Evolutionary conservation across 2,329 filamentous ascomycete species (phyloP).

Genomic region (Verticillium klebahnii): DNA sequence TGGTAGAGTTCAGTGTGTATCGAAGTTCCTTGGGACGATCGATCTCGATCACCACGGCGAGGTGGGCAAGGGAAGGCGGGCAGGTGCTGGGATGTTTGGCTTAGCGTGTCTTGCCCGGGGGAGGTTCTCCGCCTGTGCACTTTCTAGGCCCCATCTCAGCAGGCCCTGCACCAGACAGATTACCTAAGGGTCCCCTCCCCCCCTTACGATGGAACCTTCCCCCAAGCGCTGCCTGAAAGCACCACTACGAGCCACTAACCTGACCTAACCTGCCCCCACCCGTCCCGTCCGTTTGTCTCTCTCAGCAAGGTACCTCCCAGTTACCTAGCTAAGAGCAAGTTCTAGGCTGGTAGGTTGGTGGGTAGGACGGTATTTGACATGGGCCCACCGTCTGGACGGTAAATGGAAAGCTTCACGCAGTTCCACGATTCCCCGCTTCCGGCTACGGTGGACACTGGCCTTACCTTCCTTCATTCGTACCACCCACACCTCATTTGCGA

Average conservation of each 20-base stretch:
- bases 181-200: background rate
- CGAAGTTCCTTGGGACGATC: constrained; percentile 15
- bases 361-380: background rate
- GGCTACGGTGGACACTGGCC: background rate
- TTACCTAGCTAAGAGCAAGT: too few relatives aligned
- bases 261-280: background rate
- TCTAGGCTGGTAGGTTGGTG: too few relatives aligned
- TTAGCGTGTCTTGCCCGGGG: constrained; percentile 1
- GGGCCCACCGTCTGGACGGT: background rate
- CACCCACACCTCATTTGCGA: background rate
- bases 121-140: background rate
- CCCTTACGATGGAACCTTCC: background rate
- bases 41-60: constrained; percentile 14
- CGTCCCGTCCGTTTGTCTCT: background rate
- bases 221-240: background rate
- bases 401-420: background rate
- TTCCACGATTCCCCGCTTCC: background rate
- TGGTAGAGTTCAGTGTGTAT: constrained; percentile 10
- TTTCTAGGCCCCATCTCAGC: background rate
- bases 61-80: background rate
- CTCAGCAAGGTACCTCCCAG: too few relatives aligned
- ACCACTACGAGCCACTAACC: background rate
- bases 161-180: background rate
- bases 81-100: background rate
- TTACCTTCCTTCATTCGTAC: background rate